Conservation (phyloP, 495 filamentous ascomycete species). For the Amniculicola lignicola region DNA sequence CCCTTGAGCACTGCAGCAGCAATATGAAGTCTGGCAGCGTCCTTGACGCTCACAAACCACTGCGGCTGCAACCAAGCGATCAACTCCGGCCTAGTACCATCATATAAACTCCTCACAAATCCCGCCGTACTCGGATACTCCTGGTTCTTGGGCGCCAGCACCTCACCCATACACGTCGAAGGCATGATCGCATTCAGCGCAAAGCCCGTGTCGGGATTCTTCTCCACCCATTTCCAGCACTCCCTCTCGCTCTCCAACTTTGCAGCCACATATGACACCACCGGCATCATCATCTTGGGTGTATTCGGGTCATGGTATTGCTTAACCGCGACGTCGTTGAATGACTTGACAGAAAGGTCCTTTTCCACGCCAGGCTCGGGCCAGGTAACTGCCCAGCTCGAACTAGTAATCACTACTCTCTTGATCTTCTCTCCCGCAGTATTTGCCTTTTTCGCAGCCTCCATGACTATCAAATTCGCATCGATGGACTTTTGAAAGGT, state of each 20-base stretch:
- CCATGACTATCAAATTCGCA: conserved; percentile 2
- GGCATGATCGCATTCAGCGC: conserved; percentile 51
- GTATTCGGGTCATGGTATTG: background rate
- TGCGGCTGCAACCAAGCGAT: conserved; percentile 10
- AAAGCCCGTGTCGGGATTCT: conserved; percentile 46
- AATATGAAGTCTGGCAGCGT: conserved; percentile 13
- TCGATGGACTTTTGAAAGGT: background rate
- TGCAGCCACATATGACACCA: conserved; percentile 50
- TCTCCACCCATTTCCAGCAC: conserved; percentile 52
- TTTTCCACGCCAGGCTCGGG: conserved; percentile 6
- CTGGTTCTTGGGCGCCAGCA: conserved; percentile 9
- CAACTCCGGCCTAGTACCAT: conserved; percentile 4
- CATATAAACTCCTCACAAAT: conserved; percentile 1
- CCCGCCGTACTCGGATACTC: conserved; percentile 12
- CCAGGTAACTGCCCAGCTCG: conserved; percentile 12
- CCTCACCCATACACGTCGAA: conserved; percentile 33
- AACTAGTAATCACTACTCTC: conserved; percentile 18
- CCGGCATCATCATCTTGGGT: background rate
- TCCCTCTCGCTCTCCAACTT: conserved; percentile 53
- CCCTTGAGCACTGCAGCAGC: conserved; percentile 1
- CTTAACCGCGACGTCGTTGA: background rate
- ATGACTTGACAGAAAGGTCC: background rate
- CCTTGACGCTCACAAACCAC: conserved; percentile 4
- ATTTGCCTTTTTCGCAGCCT: conserved; percentile 8
- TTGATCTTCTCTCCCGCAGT: background rate